These are phyloP conservation scores for Aspergillus aculeatinus DNA, from an alignment of 2,329 filamentous ascomycete genomes.

Conservation along the genomic window DNA sequence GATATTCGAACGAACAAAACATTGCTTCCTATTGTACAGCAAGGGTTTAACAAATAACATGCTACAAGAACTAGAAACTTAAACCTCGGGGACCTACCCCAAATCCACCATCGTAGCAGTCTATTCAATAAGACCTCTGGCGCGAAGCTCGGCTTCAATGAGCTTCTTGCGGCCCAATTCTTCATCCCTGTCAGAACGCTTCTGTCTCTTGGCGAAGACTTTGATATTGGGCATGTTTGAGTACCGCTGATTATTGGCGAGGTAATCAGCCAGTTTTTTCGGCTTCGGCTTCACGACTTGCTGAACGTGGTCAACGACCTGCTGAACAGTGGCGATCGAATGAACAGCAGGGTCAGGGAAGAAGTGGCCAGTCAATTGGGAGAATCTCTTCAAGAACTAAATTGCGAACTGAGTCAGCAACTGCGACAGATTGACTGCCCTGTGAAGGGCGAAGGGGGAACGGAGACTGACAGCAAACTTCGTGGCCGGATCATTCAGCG, in stretches of 20 bases:
- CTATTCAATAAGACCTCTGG: slow-evolving; percentile 59
- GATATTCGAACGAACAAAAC: slow-evolving; percentile 5
- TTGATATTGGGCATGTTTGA: slow-evolving; percentile 66
- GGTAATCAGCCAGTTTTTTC: slow-evolving; percentile 61
- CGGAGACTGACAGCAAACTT: slow-evolving; percentile 69
- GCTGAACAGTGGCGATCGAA: slow-evolving; percentile 54
- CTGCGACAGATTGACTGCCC: slow-evolving; percentile 64
- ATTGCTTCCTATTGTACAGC: slow-evolving; percentile 25
- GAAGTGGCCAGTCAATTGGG: slow-evolving; percentile 75
- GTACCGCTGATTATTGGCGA: slow-evolving; percentile 51
- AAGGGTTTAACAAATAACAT: slow-evolving; percentile 19
- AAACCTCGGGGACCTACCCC: slow-evolving; percentile 1
- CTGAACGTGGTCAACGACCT: slow-evolving; percentile 55
- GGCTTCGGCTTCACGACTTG: slow-evolving; percentile 39
- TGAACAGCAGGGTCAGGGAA: slow-evolving; percentile 69
- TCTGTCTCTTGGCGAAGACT: slow-evolving; percentile 64
- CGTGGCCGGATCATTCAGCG: slow-evolving; percentile 57
- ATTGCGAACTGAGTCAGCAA: slow-evolving; percentile 9
- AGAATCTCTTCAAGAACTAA: slow-evolving; percentile 76
- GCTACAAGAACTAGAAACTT: slow-evolving; percentile 20
- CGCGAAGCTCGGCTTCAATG: slow-evolving; percentile 67
- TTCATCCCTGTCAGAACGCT: slow-evolving; percentile 69
- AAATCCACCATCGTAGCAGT: background rate
- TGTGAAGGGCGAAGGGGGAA: background rate
- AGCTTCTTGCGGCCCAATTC: slow-evolving; percentile 75